Evolutionary conservation across 257 asterid genomes (phyloP), one percentile per base, ranked within the genome.

Genomic region (Capsicum rhomboideum): DNA sequence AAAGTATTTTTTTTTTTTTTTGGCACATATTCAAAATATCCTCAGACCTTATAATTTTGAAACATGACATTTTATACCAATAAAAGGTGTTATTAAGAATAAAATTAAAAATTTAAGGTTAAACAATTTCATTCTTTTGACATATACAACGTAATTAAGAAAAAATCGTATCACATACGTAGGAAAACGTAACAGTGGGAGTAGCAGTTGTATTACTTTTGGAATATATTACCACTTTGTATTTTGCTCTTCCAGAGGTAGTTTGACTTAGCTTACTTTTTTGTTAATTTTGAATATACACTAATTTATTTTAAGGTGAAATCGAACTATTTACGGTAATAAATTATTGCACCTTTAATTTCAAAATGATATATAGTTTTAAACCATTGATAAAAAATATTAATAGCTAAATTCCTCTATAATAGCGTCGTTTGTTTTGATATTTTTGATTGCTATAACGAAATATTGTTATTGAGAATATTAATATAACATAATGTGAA

Each of bases 1-100:
- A 61, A 6, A 26, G 6, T 0, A 0, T 0, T 6, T 12, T 26
- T 2, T 63, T 13, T 0, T 6, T 12, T 26, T 2, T 63, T 13
- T 3, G 2, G 4, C n/a, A 11, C 6, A 63, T 2, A 28, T 0
- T 64, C 0, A 14, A 28, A 28, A 14, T 64, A 64, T 64, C 6
- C 6, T 29, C 14, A 0, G 3, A 13, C 2, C 2, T 64, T 64
- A 4, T 14, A 64, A 28, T 64, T 2, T 0, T 28, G 14, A 28
- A 6, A 64, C 0, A 28, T 64, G 44, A 28, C 0, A 14, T 13
- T 64, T 64, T 2, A 64, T 4, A 8, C 6, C 6, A 0, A 64
- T 29, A 64, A 14, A 63, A 23, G 12, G 10, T 13, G 8, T 28
- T 28, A 13, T 23, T 61, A 23, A 10, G 8, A 6, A 6, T 0